These are phyloP conservation scores for Kazachstania kunashirensis DNA, from an alignment of 805 yeast genomes.

Conservation along the genomic window DNA sequence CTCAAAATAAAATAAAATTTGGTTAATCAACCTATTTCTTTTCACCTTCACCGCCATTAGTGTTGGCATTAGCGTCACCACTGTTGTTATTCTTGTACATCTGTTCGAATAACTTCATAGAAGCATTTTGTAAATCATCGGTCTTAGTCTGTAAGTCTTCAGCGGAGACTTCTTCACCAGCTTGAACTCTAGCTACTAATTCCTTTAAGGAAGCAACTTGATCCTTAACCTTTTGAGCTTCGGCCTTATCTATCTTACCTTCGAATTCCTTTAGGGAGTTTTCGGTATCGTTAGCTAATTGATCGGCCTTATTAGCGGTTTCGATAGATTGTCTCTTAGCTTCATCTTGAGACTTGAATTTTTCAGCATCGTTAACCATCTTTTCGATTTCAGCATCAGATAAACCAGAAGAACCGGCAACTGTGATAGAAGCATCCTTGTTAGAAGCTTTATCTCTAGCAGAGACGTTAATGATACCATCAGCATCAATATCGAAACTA, in stretches of 20 bases:
- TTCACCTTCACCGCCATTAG: constrained; percentile 10
- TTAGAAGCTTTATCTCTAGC: constrained; percentile 90
- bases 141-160: constrained; percentile 61
- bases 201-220: constrained; percentile 52
- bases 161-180: constrained; percentile 47
- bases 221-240: constrained; percentile 40
- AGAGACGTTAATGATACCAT: constrained; percentile 91
- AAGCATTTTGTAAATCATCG: constrained; percentile 64
- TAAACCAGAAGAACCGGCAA: constrained; percentile 91
- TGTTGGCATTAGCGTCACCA: constrained; percentile 7
- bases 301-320: constrained; percentile 69
- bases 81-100: constrained; percentile 31
- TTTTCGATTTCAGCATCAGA: constrained; percentile 83
- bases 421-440: constrained; percentile 91
- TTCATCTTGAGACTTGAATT: constrained; percentile 79
- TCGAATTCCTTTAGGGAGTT: constrained; percentile 67
- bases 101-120: constrained; percentile 69
- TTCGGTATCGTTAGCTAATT: constrained; percentile 80
- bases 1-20: not conserved
- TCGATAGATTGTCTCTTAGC: constrained; percentile 76
- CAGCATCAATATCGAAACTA: constrained; percentile 92
- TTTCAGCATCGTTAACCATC: constrained; percentile 86
- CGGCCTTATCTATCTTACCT: constrained; percentile 45
- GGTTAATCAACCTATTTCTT: constrained; percentile 1
- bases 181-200: constrained; percentile 53